These are phyloP conservation scores for Pezicula radicicola DNA, from an alignment of 2,329 filamentous ascomycete genomes.

Conservation along the genomic window DNA sequence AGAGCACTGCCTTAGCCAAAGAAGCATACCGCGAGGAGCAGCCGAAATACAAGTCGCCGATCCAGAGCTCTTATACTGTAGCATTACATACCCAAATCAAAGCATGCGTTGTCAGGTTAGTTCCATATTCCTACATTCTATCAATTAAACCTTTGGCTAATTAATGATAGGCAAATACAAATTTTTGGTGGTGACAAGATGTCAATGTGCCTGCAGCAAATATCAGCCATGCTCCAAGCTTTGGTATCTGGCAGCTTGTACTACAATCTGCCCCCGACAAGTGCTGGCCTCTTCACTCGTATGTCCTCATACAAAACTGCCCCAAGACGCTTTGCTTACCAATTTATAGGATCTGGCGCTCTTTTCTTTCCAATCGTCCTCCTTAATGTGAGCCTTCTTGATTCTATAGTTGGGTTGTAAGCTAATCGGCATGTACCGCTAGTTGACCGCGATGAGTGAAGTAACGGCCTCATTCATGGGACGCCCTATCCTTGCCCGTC, in stretches of 20 bases:
- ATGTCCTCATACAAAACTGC: too few relatives aligned
- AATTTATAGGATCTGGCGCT: neutral
- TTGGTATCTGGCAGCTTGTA: constrained; percentile 42
- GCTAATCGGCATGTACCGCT: too few relatives aligned
- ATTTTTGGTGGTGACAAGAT: too few relatives aligned
- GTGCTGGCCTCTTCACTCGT: constrained; percentile 53
- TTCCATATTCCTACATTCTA: constrained; percentile 1
- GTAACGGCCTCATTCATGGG: constrained; percentile 24
- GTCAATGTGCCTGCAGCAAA: constrained; percentile 23
- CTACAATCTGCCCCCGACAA: constrained; percentile 49
- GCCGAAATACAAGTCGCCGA: constrained; percentile 33
- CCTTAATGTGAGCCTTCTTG: neutral
- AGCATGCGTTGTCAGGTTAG: constrained; percentile 36
- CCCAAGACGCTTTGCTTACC: too few relatives aligned
- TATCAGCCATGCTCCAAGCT: constrained; percentile 27
- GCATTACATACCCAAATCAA: constrained; percentile 46
- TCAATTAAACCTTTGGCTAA: too few relatives aligned
- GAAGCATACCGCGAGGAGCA: constrained; percentile 31
- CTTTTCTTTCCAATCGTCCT: constrained; percentile 26
- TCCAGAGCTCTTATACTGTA: constrained; percentile 50
- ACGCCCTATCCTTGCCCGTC: constrained; percentile 29
- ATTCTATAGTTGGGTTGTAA: too few relatives aligned
- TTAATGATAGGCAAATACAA: too few relatives aligned
- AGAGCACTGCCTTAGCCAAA: neutral
- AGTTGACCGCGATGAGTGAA: constrained; percentile 24